Evolutionary conservation across 768 basidiomycete species (phyloP).

Genomic region (Hygrophorus pudorinus): DNA sequence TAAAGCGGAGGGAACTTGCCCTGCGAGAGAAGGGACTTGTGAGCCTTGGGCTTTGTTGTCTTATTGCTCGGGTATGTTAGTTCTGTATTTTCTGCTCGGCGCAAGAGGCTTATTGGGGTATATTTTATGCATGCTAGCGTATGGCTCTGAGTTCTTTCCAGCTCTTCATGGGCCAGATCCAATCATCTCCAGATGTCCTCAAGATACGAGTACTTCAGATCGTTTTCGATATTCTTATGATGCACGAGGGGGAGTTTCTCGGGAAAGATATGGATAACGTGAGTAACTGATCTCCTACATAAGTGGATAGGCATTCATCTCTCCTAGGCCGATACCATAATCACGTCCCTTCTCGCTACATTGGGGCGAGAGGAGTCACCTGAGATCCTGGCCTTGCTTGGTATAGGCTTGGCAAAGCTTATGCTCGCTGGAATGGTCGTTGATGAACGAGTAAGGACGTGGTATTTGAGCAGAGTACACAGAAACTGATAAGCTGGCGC

Average conservation of each 20-base stretch:
- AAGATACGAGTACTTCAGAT: conserved; percentile 67
- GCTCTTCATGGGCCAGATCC: conserved; percentile 55
- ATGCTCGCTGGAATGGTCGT: conserved; percentile 67
- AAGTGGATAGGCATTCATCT: conserved; percentile 12
- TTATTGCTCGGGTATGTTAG: conserved; percentile 59
- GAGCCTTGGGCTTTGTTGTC: conserved; percentile 73
- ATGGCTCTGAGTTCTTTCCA: conserved; percentile 35
- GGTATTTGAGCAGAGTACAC: not conserved
- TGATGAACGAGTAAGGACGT: conserved; percentile 50
- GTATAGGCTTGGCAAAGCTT: conserved; percentile 80
- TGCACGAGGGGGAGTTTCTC: conserved; percentile 58
- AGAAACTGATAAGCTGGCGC: conserved; percentile 40
- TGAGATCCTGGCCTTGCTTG: conserved; percentile 55
- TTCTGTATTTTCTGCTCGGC: not conserved
- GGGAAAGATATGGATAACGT: conserved; percentile 21
- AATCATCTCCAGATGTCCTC: conserved; percentile 50
- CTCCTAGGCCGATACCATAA: conserved; percentile 24
- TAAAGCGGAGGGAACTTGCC: conserved; percentile 76
- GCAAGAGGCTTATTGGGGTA: not conserved
- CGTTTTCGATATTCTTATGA: conserved; percentile 81
- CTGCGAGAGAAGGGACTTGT: conserved; percentile 76
- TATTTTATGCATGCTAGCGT: conserved; percentile 13
- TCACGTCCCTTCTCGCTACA: conserved; percentile 45
- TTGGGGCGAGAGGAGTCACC: conserved; percentile 41
- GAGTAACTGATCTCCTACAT: not conserved